phyloP scores from a whole-genome alignment of 1,284 basidiomycete genomes.

The Leccinum fuscescens region DNA sequence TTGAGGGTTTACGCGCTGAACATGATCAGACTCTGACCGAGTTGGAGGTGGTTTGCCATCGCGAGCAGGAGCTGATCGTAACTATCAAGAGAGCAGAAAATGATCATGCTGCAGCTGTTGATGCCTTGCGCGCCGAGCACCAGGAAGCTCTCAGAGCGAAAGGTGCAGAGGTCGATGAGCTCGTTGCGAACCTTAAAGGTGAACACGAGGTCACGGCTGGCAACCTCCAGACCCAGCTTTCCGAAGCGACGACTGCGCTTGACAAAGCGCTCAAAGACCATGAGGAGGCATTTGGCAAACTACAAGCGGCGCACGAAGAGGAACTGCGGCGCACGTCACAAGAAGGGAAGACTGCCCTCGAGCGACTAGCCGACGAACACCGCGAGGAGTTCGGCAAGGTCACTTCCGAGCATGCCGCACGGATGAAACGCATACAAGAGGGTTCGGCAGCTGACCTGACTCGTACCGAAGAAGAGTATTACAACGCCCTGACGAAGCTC shows the following conservation, averaged over 20 bases:
- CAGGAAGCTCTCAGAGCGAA: conserved; percentile 52
- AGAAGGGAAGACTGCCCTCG: conserved; percentile 49
- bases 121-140: conserved; percentile 53
- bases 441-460: conserved; percentile 52
- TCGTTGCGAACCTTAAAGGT: conserved; percentile 45
- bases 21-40: conserved; percentile 51
- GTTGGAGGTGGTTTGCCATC: conserved; percentile 55
- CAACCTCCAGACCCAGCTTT: conserved; percentile 45
- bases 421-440: conserved; percentile 60
- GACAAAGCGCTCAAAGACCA: conserved; percentile 52
- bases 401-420: conserved; percentile 53
- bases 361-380: conserved; percentile 50
- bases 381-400: conserved; percentile 48
- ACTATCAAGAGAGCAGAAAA: conserved; percentile 49
- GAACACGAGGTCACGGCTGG: conserved; percentile 37
- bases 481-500: conserved; percentile 71
- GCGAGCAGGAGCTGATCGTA: conserved; percentile 54
- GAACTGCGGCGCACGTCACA: conserved; percentile 46
- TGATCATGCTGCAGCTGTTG: conserved; percentile 47
- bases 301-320: conserved; percentile 47
- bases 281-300: conserved; percentile 48
- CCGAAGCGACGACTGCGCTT: conserved; percentile 41
- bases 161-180: conserved; percentile 48
- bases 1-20: conserved; percentile 68
- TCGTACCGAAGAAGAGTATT: conserved; percentile 76